Conservation (phyloP, 2,329 filamentous ascomycete species). For the Capronia americana region DNA sequence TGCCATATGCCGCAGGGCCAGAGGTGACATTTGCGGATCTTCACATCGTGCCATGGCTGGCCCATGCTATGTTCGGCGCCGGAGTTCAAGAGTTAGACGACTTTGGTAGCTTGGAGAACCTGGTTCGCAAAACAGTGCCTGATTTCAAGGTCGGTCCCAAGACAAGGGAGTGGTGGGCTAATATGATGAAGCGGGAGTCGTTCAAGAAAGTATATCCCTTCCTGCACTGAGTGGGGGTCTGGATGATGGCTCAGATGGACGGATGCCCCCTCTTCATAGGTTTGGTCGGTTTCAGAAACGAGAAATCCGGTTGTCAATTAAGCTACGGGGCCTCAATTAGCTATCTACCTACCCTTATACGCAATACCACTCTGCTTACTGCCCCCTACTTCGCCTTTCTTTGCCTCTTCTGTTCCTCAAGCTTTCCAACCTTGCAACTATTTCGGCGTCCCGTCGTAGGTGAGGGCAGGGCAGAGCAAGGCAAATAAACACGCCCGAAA, state of each 20-base stretch:
- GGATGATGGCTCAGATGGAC: not conserved
- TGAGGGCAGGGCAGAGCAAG: conserved; percentile 54
- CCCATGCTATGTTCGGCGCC: conserved; percentile 31
- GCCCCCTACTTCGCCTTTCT: not conserved
- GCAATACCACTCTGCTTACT: not conserved
- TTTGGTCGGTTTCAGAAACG: too few relatives aligned
- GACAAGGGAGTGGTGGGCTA: conserved; percentile 28
- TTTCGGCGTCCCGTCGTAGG: conserved; percentile 52
- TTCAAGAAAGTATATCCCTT: conserved; percentile 27
- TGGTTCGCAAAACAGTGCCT: conserved; percentile 31
- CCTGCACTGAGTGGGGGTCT: conserved; percentile 19
- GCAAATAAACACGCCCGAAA: conserved; percentile 37
- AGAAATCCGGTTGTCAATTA: not conserved
- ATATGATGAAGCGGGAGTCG: conserved; percentile 16
- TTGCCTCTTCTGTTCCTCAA: conserved; percentile 32
- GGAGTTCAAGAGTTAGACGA: conserved; percentile 22
- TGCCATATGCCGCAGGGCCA: conserved; percentile 30
- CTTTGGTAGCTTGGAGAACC: conserved; percentile 24
- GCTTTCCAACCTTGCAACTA: conserved; percentile 49
- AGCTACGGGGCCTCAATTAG: too few relatives aligned
- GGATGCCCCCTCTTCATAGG: too few relatives aligned
- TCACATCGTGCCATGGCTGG: conserved; percentile 33
- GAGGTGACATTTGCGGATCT: conserved; percentile 33
- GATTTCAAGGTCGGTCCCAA: conserved; percentile 30
- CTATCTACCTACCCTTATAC: not conserved